phyloP scores from a whole-genome alignment of 2,329 filamentous ascomycete species.

The Didymella pomorum region DNA sequence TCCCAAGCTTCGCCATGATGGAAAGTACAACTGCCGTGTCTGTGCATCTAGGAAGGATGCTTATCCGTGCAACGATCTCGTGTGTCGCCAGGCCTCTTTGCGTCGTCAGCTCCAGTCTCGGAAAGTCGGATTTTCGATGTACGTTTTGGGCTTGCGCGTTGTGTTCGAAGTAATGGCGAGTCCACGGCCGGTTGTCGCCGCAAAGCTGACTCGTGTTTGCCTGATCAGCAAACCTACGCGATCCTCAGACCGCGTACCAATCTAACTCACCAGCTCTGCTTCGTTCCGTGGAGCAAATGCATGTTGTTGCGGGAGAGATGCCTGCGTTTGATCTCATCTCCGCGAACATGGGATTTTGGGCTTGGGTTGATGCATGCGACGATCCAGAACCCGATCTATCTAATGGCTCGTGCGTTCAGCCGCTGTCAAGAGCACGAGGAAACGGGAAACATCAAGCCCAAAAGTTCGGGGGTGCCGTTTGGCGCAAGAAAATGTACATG shows the following conservation, averaged over 20 bases:
- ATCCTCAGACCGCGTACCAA: background rate
- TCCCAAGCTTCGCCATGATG: background rate
- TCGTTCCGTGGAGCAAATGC: background rate
- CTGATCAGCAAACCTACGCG: constrained; percentile 5
- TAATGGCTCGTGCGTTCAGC: constrained; percentile 15
- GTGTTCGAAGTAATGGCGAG: constrained; percentile 9
- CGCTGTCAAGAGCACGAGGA: constrained; percentile 19
- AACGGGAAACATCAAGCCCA: constrained; percentile 8
- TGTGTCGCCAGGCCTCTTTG: background rate
- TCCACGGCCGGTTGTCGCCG: constrained; percentile 20
- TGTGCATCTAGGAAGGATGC: constrained; percentile 10
- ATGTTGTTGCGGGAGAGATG: background rate
- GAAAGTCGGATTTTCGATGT: background rate
- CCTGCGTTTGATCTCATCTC: constrained; percentile 3
- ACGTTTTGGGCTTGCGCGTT: constrained; percentile 3
- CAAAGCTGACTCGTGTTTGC: background rate
- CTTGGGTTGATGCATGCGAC: background rate
- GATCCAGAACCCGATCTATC: constrained; percentile 18
- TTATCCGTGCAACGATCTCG: constrained; percentile 6
- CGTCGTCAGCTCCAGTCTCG: background rate
- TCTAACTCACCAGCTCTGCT: background rate
- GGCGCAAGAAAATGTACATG: background rate
- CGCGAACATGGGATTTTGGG: background rate
- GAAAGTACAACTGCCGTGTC: background rate
- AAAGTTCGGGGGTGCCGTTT: constrained; percentile 7